Evolutionary conservation across 176 grass and related monocot genomes (phyloP).

Genomic region (Oryza australiensis): DNA sequence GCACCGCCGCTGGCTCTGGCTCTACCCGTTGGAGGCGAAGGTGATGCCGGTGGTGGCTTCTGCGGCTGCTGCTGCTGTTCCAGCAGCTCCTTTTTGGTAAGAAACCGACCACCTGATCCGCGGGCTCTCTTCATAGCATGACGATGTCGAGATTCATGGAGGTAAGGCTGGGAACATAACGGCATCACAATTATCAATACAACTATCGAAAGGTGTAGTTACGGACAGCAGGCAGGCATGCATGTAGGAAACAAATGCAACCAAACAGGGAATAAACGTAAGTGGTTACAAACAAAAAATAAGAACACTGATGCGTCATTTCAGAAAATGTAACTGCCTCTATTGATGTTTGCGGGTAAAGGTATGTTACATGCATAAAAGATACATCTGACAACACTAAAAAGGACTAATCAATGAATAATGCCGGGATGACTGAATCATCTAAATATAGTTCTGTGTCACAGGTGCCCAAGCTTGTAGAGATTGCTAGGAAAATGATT

Average conservation of each 20-base stretch:
- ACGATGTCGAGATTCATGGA: conserved; percentile 91
- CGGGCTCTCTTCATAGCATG: conserved; percentile 94
- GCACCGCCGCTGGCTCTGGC: not conserved
- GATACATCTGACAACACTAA: not conserved
- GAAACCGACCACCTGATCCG: conserved; percentile 90
- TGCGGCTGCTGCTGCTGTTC: conserved; percentile 51
- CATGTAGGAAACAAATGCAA: not conserved
- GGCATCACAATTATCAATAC: not conserved
- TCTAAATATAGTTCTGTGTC: not conserved
- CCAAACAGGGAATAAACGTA: not conserved
- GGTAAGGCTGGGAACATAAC: conserved; percentile 78
- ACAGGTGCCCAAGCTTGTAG: not conserved
- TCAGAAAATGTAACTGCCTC: not conserved
- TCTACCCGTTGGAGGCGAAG: conserved; percentile 10
- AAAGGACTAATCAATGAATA: not conserved
- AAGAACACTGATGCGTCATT: not conserved
- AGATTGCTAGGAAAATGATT: not conserved
- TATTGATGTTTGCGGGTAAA: not conserved
- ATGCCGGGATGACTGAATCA: not conserved
- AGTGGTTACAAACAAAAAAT: not conserved
- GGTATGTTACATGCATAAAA: not conserved
- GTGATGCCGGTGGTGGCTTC: not conserved
- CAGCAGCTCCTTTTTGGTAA: conserved; percentile 75
- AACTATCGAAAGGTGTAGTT: not conserved
- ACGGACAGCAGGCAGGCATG: not conserved